Base-by-base conservation (phyloP, 2,329 filamentous ascomycete species). In the Lachnum nothofagi region DNA sequence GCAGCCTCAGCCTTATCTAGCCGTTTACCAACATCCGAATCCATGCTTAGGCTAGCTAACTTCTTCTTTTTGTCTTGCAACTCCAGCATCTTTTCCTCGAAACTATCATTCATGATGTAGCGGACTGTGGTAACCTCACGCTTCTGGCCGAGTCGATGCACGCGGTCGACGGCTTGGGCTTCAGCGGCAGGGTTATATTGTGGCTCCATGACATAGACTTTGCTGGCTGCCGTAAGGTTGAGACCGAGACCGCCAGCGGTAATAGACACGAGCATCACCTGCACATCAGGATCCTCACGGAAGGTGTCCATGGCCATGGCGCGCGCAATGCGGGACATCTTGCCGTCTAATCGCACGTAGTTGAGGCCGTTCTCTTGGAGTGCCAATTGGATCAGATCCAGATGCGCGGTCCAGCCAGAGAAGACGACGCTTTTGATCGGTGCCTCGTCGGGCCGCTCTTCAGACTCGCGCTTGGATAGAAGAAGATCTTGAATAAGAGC, bases 161-260 rank as follows among this genome's bases (percentile, higher is more conserved):
- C 88, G 24, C 93, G 88, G 65, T 97, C 93, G 6, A 97, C 79
- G 2, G 93, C 93, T 69, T 98, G 93, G 4, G 90, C 88, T 67
- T 98, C 91, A 0, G 91, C 89, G 0, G 90, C 91, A 0, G 93
- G 93, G 63, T 98, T 98, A 72, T 91, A 98, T 64, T 96, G 91
- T 4, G 93, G 93, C 66, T 98, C 93, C 91, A 98, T 97, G 61
- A 97, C 86, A 66, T 93, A 97, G 12, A 94, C 91, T 47, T 80
- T 86, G 64, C 83, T 93, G 25, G 85, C 91, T 0, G 87, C 76
- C 0, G 91, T 96, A 46, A 97, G 73, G 64, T 97, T 97, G 33
- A 97, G 81, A 12, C 91, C 91, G 14, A 96, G 79, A 16, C 93
- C 91, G 55, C 91, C 93, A 0, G 91, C 91, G 63, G 85, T 89